Evolutionary conservation across 805 yeast species (phyloP).

Genomic region (Wickerhamomyces chambardii): DNA sequence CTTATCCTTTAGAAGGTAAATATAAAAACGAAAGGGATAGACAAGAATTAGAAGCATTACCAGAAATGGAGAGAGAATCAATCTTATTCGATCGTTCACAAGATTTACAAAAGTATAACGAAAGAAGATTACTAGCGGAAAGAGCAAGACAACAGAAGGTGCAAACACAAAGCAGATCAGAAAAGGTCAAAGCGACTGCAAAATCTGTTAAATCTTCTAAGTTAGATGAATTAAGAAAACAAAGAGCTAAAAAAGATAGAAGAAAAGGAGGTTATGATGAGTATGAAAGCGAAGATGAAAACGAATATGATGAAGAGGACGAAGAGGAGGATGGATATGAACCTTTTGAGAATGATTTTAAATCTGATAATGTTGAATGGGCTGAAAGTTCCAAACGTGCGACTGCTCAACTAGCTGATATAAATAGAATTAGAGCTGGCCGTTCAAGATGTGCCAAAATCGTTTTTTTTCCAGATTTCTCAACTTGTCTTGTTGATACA

Average conservation of each 20-base stretch:
- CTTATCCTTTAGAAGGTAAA: conserved; percentile 91
- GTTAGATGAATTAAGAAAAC: conserved; percentile 66
- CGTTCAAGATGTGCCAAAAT: conserved; percentile 66
- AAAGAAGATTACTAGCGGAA: conserved; percentile 73
- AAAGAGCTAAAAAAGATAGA: conserved; percentile 56
- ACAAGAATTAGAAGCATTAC: conserved; percentile 53
- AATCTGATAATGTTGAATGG: conserved; percentile 38
- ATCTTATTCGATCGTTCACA: conserved; percentile 88
- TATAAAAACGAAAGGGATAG: conserved; percentile 80
- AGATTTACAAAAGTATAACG: conserved; percentile 82
- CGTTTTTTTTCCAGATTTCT: conserved; percentile 78
- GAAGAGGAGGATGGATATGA: conserved; percentile 34
- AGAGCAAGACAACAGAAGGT: conserved; percentile 57
- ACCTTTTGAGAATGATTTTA: conserved; percentile 32
- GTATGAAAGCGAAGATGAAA: conserved; percentile 22
- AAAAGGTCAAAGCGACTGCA: conserved; percentile 19
- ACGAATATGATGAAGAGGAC: conserved; percentile 29
- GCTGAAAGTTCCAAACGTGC: conserved; percentile 33
- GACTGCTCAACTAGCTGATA: conserved; percentile 47
- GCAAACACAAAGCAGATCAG: conserved; percentile 23
- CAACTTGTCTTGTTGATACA: conserved; percentile 58
- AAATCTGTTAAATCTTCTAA: conserved; percentile 36
- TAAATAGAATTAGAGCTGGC: conserved; percentile 70
- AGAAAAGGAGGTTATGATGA: conserved; percentile 34
- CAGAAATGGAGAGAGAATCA: conserved; percentile 89